Conservation (phyloP, 768 basidiomycete species). For the Floccularia luteovirens region DNA sequence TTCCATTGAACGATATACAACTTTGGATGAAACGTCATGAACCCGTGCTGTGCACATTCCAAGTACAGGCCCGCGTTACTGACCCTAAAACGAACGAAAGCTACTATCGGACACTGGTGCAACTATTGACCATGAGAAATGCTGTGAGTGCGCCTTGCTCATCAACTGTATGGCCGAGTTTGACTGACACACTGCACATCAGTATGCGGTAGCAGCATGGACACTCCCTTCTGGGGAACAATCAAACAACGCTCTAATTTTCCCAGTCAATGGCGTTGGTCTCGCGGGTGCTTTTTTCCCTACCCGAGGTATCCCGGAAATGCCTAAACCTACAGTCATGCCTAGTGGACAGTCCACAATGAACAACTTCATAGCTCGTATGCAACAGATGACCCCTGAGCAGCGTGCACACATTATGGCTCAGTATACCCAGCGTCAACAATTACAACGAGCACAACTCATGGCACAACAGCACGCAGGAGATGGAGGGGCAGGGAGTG, state of each 20-base stretch:
- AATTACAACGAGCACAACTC: constrained; percentile 3
- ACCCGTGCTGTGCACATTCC: constrained; percentile 34
- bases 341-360: background rate
- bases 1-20: constrained; percentile 30
- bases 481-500: background rate
- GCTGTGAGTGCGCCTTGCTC: constrained; percentile 29
- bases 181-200: constrained; percentile 2
- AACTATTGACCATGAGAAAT: constrained; percentile 31
- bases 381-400: constrained; percentile 16
- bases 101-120: constrained; percentile 31
- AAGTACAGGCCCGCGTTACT: constrained; percentile 15
- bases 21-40: constrained; percentile 39
- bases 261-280: constrained; percentile 21
- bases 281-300: constrained; percentile 47
- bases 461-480: constrained; percentile 2
- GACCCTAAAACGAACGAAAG: constrained; percentile 33
- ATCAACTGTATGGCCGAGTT: too few species aligned
- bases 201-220: constrained; percentile 53
- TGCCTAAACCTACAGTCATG: constrained; percentile 21
- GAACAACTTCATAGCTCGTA: constrained; percentile 2
- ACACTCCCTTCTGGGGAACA: constrained; percentile 28
- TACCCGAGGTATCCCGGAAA: constrained; percentile 41
- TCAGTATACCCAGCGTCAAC: constrained; percentile 9
- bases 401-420: constrained; percentile 14
- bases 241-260: constrained; percentile 41